These are phyloP conservation scores for Termitomyces sp. DNA, from an alignment of 768 basidiomycete genomes.

Conservation along the genomic window DNA sequence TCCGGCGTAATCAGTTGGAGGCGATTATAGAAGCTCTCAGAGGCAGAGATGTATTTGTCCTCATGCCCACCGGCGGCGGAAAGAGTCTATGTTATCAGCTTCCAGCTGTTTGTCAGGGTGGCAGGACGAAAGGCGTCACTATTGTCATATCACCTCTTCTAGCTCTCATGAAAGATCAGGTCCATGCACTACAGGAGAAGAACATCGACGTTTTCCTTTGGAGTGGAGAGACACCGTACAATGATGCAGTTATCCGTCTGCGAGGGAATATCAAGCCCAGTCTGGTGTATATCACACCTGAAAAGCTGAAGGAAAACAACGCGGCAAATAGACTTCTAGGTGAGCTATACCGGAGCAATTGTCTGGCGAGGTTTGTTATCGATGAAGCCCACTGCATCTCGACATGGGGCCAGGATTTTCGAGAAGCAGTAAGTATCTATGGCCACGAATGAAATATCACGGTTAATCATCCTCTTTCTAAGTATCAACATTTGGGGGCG, in stretches of 20 bases:
- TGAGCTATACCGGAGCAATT: conserved; percentile 46
- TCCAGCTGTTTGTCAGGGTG: conserved; percentile 74
- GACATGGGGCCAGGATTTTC: conserved; percentile 92
- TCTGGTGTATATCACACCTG: conserved; percentile 88
- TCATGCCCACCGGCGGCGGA: conserved; percentile 96
- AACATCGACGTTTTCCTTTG: conserved; percentile 67
- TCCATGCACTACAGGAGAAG: conserved; percentile 55
- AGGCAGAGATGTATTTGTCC: conserved; percentile 85
- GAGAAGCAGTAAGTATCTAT: conserved; percentile 57
- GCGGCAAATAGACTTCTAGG: conserved; percentile 49
- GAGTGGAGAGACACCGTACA: conserved; percentile 45
- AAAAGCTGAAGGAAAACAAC: conserved; percentile 67
- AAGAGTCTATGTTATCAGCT: conserved; percentile 89
- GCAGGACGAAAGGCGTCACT: conserved; percentile 74
- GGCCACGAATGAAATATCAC: not conserved
- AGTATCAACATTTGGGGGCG: conserved; percentile 66
- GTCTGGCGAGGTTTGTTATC: conserved; percentile 85
- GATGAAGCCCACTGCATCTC: conserved; percentile 97
- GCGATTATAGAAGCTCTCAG: conserved; percentile 77
- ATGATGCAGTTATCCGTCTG: conserved; percentile 40
- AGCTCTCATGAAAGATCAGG: conserved; percentile 88
- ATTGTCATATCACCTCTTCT: conserved; percentile 88
- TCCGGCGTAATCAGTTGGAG: conserved; percentile 82
- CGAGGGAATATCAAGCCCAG: conserved; percentile 43
- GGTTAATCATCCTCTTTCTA: not conserved